These are phyloP conservation scores for Syzygium malaccense DNA, from an alignment of 441 rosid species.

Conservation along the genomic window DNA sequence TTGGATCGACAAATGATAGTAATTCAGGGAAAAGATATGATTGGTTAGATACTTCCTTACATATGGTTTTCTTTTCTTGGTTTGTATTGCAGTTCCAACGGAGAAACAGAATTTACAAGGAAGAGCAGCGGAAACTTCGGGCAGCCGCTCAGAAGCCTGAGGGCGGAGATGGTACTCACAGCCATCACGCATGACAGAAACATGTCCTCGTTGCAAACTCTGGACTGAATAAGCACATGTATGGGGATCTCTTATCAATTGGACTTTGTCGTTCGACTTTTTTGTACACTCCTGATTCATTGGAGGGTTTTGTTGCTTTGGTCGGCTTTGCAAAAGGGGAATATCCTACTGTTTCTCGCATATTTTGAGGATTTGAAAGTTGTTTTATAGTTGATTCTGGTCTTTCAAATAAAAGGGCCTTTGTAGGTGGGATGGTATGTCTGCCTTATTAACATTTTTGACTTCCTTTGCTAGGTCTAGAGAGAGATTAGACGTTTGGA, in stretches of 20 bases:
- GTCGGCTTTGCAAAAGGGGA: not conserved
- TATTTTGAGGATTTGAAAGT: not conserved
- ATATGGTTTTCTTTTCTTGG: not conserved
- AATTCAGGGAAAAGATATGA: not conserved
- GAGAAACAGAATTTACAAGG: slow-evolving; percentile 91
- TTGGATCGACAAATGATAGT: not conserved
- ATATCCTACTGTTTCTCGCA: not conserved
- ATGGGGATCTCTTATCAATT: not conserved
- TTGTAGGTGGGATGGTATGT: not conserved
- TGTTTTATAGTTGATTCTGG: not conserved
- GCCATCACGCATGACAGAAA: slow-evolving; percentile 32
- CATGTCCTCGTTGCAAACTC: slow-evolving; percentile 3
- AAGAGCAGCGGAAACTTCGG: slow-evolving; percentile 87
- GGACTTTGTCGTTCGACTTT: not conserved
- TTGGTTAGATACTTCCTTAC: not conserved
- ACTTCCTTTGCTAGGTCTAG: not conserved
- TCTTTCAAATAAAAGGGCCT: not conserved
- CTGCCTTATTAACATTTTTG: not conserved
- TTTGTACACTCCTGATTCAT: not conserved
- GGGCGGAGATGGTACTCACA: slow-evolving; percentile 30
- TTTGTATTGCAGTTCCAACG: slow-evolving; percentile 64
- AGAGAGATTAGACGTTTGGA: not conserved
- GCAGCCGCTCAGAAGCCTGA: slow-evolving; percentile 61
- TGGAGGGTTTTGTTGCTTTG: not conserved
- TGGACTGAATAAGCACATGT: not conserved